Percentiles rank a stretch among this genome's conserved stretches.
These are phyloP conservation scores for Kluyveromyces sp. DNA, from an alignment of 1,139 yeast species.

Conservation along the genomic window DNA sequence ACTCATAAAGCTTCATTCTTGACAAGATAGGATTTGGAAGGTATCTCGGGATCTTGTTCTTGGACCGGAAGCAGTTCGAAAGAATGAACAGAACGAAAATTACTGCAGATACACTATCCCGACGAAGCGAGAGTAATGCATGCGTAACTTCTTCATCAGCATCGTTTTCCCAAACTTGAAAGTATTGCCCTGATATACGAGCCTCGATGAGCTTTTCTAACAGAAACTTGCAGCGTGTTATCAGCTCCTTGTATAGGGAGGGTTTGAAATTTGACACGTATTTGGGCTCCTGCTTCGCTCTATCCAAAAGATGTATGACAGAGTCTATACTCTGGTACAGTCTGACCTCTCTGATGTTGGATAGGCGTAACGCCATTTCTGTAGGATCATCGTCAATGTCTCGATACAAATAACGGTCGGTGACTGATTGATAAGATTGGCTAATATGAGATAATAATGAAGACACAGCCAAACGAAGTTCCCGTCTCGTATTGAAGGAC, in stretches of 20 bases:
- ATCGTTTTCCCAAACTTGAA: constrained; percentile 41
- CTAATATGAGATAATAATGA: constrained; percentile 37
- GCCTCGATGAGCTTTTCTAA: constrained; percentile 42
- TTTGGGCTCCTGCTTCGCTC: constrained; percentile 37
- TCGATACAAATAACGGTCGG: constrained; percentile 43
- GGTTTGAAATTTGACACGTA: constrained; percentile 29
- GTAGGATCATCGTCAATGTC: constrained; percentile 43
- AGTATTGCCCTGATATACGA: constrained; percentile 41
- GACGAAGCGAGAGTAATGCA: constrained; percentile 37
- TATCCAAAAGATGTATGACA: constrained; percentile 33
- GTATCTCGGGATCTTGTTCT: constrained; percentile 36
- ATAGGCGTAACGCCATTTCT: constrained; percentile 37
- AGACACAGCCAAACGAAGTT: constrained; percentile 37
- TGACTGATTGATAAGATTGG: constrained; percentile 41
- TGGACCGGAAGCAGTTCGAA: constrained; percentile 38
- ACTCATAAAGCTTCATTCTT: constrained; percentile 39
- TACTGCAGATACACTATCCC: constrained; percentile 43
- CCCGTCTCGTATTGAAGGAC: constrained; percentile 43
- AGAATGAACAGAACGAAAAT: constrained; percentile 38
- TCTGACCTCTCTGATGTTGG: constrained; percentile 43
- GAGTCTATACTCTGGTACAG: constrained; percentile 40
- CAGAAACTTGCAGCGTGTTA: constrained; percentile 36
- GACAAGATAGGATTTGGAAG: constrained; percentile 41
- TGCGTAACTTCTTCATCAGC: constrained; percentile 33
- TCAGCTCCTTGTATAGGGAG: constrained; percentile 27